Conservation (phyloP, 331 rosid species). For the Pyrus hybrid region DNA sequence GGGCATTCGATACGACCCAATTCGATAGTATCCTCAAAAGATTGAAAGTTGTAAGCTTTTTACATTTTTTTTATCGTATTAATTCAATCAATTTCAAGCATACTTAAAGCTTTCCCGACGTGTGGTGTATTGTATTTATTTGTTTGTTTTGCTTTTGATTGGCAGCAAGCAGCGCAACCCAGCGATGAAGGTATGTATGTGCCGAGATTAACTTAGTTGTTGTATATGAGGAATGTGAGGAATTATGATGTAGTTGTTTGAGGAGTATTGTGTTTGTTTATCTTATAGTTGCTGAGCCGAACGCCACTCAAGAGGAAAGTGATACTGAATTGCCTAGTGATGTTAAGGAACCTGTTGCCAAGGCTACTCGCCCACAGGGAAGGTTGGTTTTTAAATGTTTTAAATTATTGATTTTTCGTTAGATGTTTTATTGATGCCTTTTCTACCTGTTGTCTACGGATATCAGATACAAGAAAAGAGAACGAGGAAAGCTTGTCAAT, state of each 20-base stretch:
- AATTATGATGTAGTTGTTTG: not conserved
- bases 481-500: constrained; percentile 82
- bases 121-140: not conserved
- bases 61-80: not conserved
- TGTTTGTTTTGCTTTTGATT: too few relatives aligned
- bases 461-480: constrained; percentile 75
- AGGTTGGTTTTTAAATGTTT: constrained; percentile 38
- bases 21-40: constrained; percentile 84
- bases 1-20: constrained; percentile 93
- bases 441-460: not conserved
- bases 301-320: constrained; percentile 23
- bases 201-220: not conserved
- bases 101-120: not conserved
- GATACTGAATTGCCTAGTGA: too few relatives aligned
- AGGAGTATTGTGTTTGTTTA: not conserved
- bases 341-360: constrained; percentile 28
- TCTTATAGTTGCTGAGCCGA: constrained; percentile 22
- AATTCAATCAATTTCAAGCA: not conserved
- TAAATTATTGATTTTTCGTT: not conserved
- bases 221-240: not conserved
- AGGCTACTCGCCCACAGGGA: constrained; percentile 84
- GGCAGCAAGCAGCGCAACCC: constrained; percentile 63
- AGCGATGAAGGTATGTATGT: constrained; percentile 35
- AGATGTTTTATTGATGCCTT: not conserved
- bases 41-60: constrained; percentile 72